These are phyloP conservation scores for Crithidia expoeki DNA, from an alignment of 208 protist genomes.

Conservation along the genomic window DNA sequence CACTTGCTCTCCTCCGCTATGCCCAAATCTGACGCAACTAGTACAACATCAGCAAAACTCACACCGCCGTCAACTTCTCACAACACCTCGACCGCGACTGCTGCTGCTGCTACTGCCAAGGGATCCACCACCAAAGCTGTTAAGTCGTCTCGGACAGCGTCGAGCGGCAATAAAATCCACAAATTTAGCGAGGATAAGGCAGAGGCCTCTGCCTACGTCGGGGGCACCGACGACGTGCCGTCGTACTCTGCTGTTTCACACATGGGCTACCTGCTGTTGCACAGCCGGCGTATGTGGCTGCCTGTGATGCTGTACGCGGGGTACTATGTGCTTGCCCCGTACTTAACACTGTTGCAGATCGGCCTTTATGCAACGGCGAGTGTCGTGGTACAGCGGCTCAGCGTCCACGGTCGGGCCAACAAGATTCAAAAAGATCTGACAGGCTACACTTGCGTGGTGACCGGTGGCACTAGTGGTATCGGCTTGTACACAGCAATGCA, in stretches of 20 bases:
- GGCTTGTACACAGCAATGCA: conserved; percentile 76
- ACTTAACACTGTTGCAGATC: conserved; percentile 31
- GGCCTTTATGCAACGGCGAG: conserved; percentile 54
- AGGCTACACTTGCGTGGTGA: conserved; percentile 71
- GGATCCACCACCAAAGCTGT: neutral
- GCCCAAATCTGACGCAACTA: neutral
- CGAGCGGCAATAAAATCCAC: conserved; percentile 28
- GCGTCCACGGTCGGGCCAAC: conserved; percentile 65
- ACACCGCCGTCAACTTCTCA: neutral
- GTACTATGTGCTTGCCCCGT: conserved; percentile 38
- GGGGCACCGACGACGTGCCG: conserved; percentile 53
- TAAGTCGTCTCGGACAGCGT: neutral
- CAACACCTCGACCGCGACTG: neutral
- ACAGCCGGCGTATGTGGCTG: conserved; percentile 73
- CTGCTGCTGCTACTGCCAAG: conserved; percentile 9
- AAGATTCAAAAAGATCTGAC: conserved; percentile 52
- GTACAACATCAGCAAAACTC: neutral
- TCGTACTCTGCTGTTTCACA: conserved; percentile 56
- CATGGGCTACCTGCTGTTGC: conserved; percentile 60
- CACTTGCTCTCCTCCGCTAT: too few relatives aligned
- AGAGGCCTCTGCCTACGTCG: conserved; percentile 63
- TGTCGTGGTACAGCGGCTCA: conserved; percentile 66
- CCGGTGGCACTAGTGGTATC: conserved; percentile 80
- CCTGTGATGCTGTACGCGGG: conserved; percentile 50
- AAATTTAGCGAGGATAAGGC: conserved; percentile 63